phyloP scores from a whole-genome alignment of 2,329 filamentous ascomycete genomes.

The Pleurostoma richardsiae region DNA sequence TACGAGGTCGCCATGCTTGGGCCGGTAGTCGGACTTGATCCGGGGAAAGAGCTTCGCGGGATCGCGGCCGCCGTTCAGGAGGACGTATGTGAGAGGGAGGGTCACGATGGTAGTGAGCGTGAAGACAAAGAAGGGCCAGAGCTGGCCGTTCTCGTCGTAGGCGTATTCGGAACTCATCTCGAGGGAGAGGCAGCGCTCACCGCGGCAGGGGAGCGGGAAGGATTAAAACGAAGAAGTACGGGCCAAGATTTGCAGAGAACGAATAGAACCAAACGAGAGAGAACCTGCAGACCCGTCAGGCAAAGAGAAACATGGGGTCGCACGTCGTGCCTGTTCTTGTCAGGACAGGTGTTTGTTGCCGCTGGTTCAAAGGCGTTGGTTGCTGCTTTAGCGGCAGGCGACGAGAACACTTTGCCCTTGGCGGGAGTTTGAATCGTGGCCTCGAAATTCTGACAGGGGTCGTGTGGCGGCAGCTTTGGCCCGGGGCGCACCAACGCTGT shows the following conservation, averaged over 20 bases:
- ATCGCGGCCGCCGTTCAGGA: slow-evolving; percentile 72
- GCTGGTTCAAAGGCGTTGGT: too few relatives aligned
- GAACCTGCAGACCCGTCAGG: not conserved
- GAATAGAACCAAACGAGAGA: not conserved
- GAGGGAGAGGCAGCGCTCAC: not conserved
- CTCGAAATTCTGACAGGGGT: slow-evolving; percentile 23
- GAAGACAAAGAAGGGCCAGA: slow-evolving; percentile 98
- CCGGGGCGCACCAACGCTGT: too few relatives aligned
- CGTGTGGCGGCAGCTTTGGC: not conserved
- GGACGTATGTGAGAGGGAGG: slow-evolving; percentile 81
- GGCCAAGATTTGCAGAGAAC: not conserved
- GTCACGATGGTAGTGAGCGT: slow-evolving; percentile 85
- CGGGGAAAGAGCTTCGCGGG: slow-evolving; percentile 76
- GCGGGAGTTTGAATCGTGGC: slow-evolving; percentile 24
- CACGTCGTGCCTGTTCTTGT: not conserved
- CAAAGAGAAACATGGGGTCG: not conserved
- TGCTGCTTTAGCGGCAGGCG: too few relatives aligned
- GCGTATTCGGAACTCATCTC: slow-evolving; percentile 89
- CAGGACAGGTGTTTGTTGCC: not conserved
- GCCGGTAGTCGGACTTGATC: slow-evolving; percentile 76
- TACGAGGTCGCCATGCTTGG: slow-evolving; percentile 79
- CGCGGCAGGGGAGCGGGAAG: not conserved
- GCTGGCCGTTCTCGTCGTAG: slow-evolving; percentile 97
- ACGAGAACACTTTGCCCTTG: not conserved
- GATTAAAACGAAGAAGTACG: not conserved